phyloP scores from a whole-genome alignment of 805 yeast species.

The Hermanozyma aechmeae region DNA sequence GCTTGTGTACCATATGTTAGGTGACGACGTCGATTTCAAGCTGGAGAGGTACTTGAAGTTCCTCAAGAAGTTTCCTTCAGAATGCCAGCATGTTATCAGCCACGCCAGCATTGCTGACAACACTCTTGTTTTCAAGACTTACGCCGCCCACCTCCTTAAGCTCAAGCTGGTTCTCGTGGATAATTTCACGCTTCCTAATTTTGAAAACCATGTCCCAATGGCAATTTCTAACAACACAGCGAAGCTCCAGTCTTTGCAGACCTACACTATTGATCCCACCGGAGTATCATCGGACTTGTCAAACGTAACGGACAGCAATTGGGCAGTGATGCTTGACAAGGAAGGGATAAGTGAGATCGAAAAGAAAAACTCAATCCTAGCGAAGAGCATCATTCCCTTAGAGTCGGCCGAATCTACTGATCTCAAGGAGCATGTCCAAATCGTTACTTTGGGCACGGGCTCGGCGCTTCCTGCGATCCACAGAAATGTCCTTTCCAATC shows the following conservation, averaged over 20 bases:
- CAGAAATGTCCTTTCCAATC: slow-evolving; percentile 77
- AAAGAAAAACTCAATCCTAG: no score
- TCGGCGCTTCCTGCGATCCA: slow-evolving; percentile 79
- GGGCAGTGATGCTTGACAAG: slow-evolving; percentile 10
- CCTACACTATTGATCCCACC: slow-evolving; percentile 13
- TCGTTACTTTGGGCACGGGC: slow-evolving; percentile 84
- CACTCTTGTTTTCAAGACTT: slow-evolving; percentile 45
- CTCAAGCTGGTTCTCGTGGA: slow-evolving; percentile 43
- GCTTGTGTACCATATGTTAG: slow-evolving; percentile 69
- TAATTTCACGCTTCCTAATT: slow-evolving; percentile 33
- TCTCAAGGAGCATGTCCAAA: slow-evolving; percentile 48
- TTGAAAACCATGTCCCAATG: slow-evolving; percentile 12
- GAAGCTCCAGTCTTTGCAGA: slow-evolving; percentile 25
- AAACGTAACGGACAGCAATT: slow-evolving; percentile 24
- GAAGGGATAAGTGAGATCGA: no score
- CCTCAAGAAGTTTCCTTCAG: slow-evolving; percentile 42
- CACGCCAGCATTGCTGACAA: slow-evolving; percentile 61
- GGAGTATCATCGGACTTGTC: slow-evolving; percentile 15
- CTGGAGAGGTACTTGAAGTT: slow-evolving; percentile 38
- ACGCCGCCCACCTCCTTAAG: slow-evolving; percentile 45
- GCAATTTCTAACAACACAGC: slow-evolving; percentile 1
- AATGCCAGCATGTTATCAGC: slow-evolving; percentile 58
- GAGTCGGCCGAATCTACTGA: slow-evolving; percentile 3
- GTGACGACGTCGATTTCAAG: slow-evolving; percentile 43
- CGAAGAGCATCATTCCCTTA: slow-evolving; percentile 15